These are phyloP conservation scores for Anthostomella pinea DNA, from an alignment of 2,329 filamentous ascomycete species.

Conservation along the genomic window DNA sequence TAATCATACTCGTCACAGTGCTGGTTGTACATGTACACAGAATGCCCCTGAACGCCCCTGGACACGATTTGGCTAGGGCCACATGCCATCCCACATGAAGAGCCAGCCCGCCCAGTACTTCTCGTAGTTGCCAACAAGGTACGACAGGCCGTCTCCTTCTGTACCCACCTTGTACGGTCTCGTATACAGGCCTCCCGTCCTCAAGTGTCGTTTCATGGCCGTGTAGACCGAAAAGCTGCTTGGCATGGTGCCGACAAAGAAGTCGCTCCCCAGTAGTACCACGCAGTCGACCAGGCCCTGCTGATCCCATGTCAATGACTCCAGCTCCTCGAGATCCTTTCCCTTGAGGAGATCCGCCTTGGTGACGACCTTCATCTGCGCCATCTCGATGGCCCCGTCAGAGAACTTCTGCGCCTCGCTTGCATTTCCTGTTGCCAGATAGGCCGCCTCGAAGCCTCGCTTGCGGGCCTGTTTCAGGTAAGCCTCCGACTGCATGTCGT, in stretches of 20 bases:
- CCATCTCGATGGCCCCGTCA: conserved; percentile 29
- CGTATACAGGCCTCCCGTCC: conserved; percentile 38
- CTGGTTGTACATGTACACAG: background rate
- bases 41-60: too few species aligned
- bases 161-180: conserved; percentile 42
- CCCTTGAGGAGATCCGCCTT: conserved; percentile 36
- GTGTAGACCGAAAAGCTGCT: conserved; percentile 48
- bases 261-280: conserved; percentile 38
- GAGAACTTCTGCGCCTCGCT: conserved; percentile 40
- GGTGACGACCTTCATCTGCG: conserved; percentile 35
- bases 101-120: conserved; percentile 48
- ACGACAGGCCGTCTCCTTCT: conserved; percentile 41
- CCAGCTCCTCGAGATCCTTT: conserved; percentile 32
- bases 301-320: conserved; percentile 42
- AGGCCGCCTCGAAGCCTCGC: conserved; percentile 37
- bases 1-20: conserved; percentile 1
- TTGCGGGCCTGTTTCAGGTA: conserved; percentile 36
- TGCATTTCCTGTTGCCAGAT: conserved; percentile 44
- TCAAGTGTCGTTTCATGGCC: conserved; percentile 43
- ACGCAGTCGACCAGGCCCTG: conserved; percentile 42
- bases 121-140: conserved; percentile 42
- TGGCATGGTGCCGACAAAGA: conserved; percentile 44
- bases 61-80: too few species aligned
- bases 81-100: conserved; percentile 46
- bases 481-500: conserved; percentile 37